phyloP scores from a whole-genome alignment of 1,284 basidiomycete genomes.

The Flammula alnicola region DNA sequence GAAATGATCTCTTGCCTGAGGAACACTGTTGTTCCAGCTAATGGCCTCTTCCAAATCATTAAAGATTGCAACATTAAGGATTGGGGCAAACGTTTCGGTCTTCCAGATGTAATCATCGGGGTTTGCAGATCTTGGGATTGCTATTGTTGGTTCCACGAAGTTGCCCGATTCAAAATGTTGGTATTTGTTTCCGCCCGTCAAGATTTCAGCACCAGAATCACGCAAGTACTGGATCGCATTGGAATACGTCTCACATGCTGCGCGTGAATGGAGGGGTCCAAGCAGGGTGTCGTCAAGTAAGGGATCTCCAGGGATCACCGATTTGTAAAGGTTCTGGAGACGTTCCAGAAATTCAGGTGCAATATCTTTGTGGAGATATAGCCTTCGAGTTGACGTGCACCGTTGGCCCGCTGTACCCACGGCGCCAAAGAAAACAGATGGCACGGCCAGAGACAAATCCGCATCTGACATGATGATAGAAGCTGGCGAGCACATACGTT shows the following conservation, averaged over 20 bases:
- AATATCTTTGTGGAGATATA: conserved; percentile 86
- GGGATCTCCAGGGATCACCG: conserved; percentile 82
- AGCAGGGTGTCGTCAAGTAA: conserved; percentile 75
- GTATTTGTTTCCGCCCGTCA: conserved; percentile 70
- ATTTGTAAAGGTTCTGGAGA: conserved; percentile 74
- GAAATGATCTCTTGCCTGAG: conserved; percentile 54
- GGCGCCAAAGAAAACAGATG: conserved; percentile 91
- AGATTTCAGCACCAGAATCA: conserved; percentile 73
- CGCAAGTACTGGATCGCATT: conserved; percentile 68
- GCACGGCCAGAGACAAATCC: conserved; percentile 86
- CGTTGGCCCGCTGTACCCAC: conserved; percentile 95
- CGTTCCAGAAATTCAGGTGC: conserved; percentile 76
- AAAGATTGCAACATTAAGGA: conserved; percentile 88
- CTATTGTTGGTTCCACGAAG: conserved; percentile 89
- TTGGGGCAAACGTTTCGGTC: conserved; percentile 87
- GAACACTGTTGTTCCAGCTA: conserved; percentile 90
- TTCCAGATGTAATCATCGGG: conserved; percentile 69
- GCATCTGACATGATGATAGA: conserved; percentile 94
- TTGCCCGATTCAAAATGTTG: conserved; percentile 67
- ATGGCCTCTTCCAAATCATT: conserved; percentile 92
- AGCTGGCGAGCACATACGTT: conserved; percentile 49
- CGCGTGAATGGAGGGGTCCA: conserved; percentile 82
- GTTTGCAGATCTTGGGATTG: conserved; percentile 63
- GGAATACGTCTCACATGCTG: conserved; percentile 71
- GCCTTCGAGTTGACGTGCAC: conserved; percentile 91